A percentile compares a stretch with the other conserved stretches of the same genome.
Evolutionary conservation across 495 filamentous ascomycete species (phyloP).

Genomic region (Neurospora terricola): DNA sequence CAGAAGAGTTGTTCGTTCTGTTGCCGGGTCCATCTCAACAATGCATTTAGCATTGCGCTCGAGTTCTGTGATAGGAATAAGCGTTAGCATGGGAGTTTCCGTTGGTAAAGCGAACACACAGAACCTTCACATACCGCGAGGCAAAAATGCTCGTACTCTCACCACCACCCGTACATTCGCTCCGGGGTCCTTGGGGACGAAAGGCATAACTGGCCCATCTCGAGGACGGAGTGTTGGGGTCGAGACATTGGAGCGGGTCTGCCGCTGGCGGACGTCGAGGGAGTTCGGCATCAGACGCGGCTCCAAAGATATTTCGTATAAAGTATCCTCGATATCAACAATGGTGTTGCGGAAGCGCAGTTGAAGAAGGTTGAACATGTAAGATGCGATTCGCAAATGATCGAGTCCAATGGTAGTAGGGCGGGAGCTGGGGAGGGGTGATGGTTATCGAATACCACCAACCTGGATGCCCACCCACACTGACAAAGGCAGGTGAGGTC

Average conservation of each 20-base stretch:
- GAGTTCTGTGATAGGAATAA: slow-evolving; percentile 50
- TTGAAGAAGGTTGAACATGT: slow-evolving; percentile 30
- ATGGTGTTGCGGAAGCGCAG: slow-evolving; percentile 27
- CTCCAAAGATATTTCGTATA: slow-evolving; percentile 36
- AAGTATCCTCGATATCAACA: slow-evolving; percentile 31
- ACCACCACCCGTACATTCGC: slow-evolving; percentile 95
- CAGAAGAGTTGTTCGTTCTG: slow-evolving; percentile 71
- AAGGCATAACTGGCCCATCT: slow-evolving; percentile 47
- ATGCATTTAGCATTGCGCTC: slow-evolving; percentile 73
- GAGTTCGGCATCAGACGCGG: slow-evolving; percentile 36
- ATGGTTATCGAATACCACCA: background rate
- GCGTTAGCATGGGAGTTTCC: background rate
- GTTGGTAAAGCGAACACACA: background rate
- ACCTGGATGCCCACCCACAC: background rate
- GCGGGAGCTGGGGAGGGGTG: background rate
- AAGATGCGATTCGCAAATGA: background rate
- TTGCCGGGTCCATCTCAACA: slow-evolving; percentile 78
- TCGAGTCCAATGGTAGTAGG: background rate
- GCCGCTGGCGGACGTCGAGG: slow-evolving; percentile 17
- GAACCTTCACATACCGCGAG: slow-evolving; percentile 53
- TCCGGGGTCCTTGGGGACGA: slow-evolving; percentile 44
- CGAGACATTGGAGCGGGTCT: slow-evolving; percentile 50
- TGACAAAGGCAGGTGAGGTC: background rate
- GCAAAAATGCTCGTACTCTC: slow-evolving; percentile 79
- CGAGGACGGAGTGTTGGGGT: slow-evolving; percentile 64